These are phyloP conservation scores for Aspergillus amoenus DNA, from an alignment of 2,329 filamentous ascomycete genomes.

Conservation along the genomic window DNA sequence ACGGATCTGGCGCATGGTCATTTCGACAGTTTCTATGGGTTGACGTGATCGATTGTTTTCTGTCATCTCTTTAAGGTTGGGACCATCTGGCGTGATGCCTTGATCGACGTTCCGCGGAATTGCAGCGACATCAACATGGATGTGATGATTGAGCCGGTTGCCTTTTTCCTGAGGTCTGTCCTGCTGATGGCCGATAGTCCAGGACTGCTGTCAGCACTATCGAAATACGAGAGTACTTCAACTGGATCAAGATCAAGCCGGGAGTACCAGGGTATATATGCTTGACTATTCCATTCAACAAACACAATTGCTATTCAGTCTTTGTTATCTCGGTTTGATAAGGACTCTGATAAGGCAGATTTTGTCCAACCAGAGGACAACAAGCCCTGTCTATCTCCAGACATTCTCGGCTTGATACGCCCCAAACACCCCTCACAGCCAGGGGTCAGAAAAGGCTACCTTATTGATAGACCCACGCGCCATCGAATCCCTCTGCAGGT, in stretches of 20 bases:
- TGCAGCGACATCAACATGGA: not conserved
- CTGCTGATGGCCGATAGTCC: not conserved
- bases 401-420: too few species aligned
- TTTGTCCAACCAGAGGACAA: not conserved
- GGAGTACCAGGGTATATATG: too few species aligned
- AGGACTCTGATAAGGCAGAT: not conserved
- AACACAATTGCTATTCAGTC: not conserved
- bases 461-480: not conserved
- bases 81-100: not conserved
- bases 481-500: not conserved
- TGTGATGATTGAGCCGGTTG: not conserved
- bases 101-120: slow-evolving; percentile 17
- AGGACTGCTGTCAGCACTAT: not conserved
- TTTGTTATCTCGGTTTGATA: too few species aligned
- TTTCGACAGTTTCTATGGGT: not conserved
- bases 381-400: not conserved
- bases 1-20: not conserved
- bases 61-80: not conserved
- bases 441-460: not conserved
- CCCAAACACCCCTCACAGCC: too few species aligned
- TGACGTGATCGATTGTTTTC: not conserved
- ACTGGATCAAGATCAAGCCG: too few species aligned
- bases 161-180: not conserved
- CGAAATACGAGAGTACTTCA: too few species aligned
- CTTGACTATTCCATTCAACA: too few species aligned